Conservation (phyloP, 2,329 filamentous ascomycete genomes). For the Hymenoscyphus fraxineus region DNA sequence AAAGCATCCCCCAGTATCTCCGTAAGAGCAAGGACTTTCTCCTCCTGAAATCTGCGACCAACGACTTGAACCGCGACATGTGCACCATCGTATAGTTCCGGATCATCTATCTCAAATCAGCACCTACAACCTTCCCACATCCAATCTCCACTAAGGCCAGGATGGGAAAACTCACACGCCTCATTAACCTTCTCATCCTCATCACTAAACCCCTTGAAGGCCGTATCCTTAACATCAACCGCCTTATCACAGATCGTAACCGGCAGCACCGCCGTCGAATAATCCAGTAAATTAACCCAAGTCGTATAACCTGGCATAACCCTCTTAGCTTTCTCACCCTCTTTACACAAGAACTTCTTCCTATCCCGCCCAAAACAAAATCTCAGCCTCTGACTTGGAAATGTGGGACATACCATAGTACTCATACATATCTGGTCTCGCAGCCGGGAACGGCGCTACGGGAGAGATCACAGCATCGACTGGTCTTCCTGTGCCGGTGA, state of each 20-base stretch:
- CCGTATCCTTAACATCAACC: conserved; percentile 36
- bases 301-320: conserved; percentile 19
- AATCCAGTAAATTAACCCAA: conserved; percentile 51
- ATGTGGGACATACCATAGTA: conserved; percentile 37
- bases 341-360: conserved; percentile 16
- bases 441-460: conserved; percentile 47
- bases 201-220: conserved; percentile 40
- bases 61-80: conserved; percentile 53
- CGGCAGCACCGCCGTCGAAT: conserved; percentile 54
- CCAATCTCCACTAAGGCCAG: conserved; percentile 38
- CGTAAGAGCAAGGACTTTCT: conserved; percentile 46
- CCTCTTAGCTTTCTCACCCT: conserved; percentile 18
- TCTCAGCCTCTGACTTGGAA: background rate
- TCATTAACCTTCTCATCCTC: conserved; percentile 43
- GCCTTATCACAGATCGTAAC: conserved; percentile 44
- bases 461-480: conserved; percentile 55
- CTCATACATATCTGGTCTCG: conserved; percentile 44
- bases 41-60: conserved; percentile 50
- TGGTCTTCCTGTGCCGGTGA: conserved; percentile 35
- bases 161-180: conserved; percentile 44
- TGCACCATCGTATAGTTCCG: conserved; percentile 40
- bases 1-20: conserved; percentile 27
- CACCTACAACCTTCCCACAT: conserved; percentile 31
- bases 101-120: conserved; percentile 46
- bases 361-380: conserved; percentile 4